Conservation (phyloP, 257 asterid species). For the Gentiana dahurica region DNA sequence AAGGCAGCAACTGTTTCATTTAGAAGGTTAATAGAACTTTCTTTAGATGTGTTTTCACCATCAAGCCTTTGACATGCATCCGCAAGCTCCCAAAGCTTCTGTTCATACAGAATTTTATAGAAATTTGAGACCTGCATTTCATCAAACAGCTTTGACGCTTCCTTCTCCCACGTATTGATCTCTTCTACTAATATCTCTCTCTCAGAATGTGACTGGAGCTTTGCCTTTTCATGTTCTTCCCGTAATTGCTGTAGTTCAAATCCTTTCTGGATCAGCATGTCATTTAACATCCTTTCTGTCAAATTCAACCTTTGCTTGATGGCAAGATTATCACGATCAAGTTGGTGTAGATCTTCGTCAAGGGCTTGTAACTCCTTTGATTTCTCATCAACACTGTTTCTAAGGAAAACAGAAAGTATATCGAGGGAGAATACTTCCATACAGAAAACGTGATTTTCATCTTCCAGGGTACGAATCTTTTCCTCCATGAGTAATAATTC, state of each 20-base stretch:
- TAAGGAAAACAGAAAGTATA: constrained; percentile 41
- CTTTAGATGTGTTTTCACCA: constrained; percentile 26
- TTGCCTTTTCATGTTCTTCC: constrained; percentile 27
- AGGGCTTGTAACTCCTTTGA: constrained; percentile 33
- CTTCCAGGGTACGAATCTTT: constrained; percentile 36
- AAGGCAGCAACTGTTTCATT: constrained; percentile 20
- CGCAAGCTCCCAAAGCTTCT: constrained; percentile 57
- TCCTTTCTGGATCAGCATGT: constrained; percentile 32
- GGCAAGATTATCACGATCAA: constrained; percentile 28
- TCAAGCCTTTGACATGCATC: constrained; percentile 32
- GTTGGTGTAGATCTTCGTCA: constrained; percentile 27
- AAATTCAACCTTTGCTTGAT: constrained; percentile 35
- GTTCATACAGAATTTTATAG: constrained; percentile 53
- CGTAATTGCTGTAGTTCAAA: constrained; percentile 31
- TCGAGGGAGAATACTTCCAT: constrained; percentile 42
- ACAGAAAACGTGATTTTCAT: constrained; percentile 38
- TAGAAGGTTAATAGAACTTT: constrained; percentile 15
- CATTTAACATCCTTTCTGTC: constrained; percentile 40
- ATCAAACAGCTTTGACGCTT: constrained; percentile 37
- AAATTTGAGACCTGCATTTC: constrained; percentile 49
- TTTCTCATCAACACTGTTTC: constrained; percentile 45
- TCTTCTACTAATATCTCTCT: constrained; percentile 36
- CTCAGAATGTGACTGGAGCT: constrained; percentile 37
- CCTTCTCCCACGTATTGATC: constrained; percentile 43
- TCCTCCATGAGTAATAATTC: constrained; percentile 32